These are phyloP conservation scores for Phellopilus nigrolimitatus DNA, from an alignment of 1,284 basidiomycete genomes.

Conservation along the genomic window DNA sequence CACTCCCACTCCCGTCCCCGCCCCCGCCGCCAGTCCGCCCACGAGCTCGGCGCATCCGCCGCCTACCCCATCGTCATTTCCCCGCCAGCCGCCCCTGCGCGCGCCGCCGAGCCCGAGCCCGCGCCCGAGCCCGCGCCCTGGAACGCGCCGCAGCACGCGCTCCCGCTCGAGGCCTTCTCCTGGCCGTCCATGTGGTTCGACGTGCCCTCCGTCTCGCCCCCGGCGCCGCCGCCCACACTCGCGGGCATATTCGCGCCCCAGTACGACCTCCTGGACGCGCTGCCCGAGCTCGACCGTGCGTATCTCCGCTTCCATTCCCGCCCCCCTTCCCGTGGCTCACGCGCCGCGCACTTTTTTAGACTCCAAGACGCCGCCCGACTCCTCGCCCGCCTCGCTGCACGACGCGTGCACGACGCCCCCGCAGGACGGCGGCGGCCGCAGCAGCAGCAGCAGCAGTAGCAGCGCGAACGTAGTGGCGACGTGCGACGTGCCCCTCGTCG, in stretches of 20 bases:
- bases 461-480: slow-evolving; percentile 6
- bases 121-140: no score
- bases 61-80: not conserved
- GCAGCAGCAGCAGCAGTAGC: no score
- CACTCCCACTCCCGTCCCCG: not conserved
- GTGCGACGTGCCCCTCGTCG: slow-evolving; percentile 11
- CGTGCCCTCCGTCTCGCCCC: slow-evolving; percentile 11
- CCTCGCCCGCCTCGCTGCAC: slow-evolving; percentile 13
- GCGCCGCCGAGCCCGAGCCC: no score
- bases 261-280: slow-evolving; percentile 2
- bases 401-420: slow-evolving; percentile 16
- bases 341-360: slow-evolving; percentile 1
- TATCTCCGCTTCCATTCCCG: not conserved
- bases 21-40: not conserved
- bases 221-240: no score
- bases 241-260: not conserved
- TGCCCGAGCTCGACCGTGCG: slow-evolving; percentile 19
- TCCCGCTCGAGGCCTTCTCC: slow-evolving; percentile 14
- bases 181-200: slow-evolving; percentile 21
- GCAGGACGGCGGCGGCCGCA: slow-evolving; percentile 7
- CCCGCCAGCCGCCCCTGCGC: not conserved
- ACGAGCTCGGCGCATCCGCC: not conserved
- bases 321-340: not conserved
- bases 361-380: slow-evolving; percentile 18
- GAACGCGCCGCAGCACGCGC: not conserved